Evolutionary conservation across 345 rosid species (phyloP).

Genomic region (Euphorbia lathyris): DNA sequence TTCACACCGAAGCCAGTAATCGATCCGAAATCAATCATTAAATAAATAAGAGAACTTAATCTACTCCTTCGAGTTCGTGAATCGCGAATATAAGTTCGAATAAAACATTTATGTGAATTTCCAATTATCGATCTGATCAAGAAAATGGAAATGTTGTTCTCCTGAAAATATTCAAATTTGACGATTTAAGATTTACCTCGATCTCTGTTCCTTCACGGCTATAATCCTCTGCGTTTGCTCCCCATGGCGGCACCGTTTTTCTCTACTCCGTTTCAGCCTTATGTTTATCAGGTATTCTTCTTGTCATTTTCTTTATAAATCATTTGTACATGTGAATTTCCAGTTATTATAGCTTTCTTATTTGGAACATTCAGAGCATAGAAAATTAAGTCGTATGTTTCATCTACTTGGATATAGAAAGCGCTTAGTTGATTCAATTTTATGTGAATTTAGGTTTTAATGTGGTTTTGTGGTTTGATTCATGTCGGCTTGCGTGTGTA

Average conservation of each 20-base stretch:
- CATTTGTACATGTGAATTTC: constrained; percentile 2
- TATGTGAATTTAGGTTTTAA: constrained; percentile 11
- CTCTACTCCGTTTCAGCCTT: constrained; percentile 96
- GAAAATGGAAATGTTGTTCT: background rate
- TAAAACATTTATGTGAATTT: background rate
- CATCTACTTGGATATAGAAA: no score
- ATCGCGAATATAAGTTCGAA: no score
- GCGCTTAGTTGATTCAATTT: background rate
- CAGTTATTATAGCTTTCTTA: no score
- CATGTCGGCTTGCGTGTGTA: constrained; percentile 6
- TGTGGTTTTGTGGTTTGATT: constrained; percentile 26
- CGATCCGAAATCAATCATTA: background rate
- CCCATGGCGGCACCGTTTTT: constrained; percentile 97
- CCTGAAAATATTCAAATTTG: background rate
- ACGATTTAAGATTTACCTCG: background rate
- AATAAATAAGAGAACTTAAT: background rate
- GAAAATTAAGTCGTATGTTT: background rate
- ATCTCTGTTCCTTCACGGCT: constrained; percentile 5
- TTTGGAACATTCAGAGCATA: constrained; percentile 10
- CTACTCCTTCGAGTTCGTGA: background rate
- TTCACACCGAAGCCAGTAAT: background rate
- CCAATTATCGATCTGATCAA: constrained; percentile 6
- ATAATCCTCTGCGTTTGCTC: background rate
- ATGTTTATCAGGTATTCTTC: constrained; percentile 78
- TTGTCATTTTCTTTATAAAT: background rate